Conservation (phyloP, 257 asterid species). For the Cordia subcordata region DNA sequence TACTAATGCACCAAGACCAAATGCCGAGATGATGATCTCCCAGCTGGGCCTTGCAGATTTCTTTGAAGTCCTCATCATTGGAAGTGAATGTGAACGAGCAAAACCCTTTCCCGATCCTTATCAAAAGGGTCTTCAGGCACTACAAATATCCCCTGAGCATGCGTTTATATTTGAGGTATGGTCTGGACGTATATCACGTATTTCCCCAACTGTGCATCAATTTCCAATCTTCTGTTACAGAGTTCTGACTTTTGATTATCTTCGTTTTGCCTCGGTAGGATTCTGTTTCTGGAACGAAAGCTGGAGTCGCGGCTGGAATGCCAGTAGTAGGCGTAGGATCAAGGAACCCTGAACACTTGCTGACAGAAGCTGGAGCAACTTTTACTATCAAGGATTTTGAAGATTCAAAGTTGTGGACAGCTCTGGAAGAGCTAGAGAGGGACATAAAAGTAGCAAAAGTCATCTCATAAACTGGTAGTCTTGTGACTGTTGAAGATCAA, state of each 20-base stretch:
- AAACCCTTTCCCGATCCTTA: constrained; percentile 91
- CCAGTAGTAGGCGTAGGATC: constrained; percentile 65
- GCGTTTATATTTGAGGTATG: constrained; percentile 70
- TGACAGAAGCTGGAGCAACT: constrained; percentile 54
- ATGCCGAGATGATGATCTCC: constrained; percentile 61
- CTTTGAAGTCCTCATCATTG: constrained; percentile 54
- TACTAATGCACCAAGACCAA: constrained; percentile 79
- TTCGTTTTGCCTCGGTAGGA: constrained; percentile 37
- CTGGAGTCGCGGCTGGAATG: constrained; percentile 83
- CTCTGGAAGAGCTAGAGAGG: constrained; percentile 39
- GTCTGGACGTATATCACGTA: background rate
- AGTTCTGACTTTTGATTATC: background rate
- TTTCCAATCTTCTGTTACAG: too few relatives aligned
- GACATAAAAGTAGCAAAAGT: constrained; percentile 20
- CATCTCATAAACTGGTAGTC: constrained; percentile 2
- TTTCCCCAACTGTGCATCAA: background rate
- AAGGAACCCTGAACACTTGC: constrained; percentile 55
- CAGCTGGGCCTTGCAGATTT: constrained; percentile 48
- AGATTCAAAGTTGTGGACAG: constrained; percentile 55
- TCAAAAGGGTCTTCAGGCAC: constrained; percentile 53
- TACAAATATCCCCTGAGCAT: constrained; percentile 54
- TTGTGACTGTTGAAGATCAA: background rate
- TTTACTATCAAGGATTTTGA: constrained; percentile 59
- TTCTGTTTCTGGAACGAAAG: constrained; percentile 73
- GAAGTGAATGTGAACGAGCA: constrained; percentile 63